A percentile compares a stretch with the other conserved stretches of the same genome.
Conservation (phyloP, 805 yeast species). For the Myxozyma lipomycoides region DNA sequence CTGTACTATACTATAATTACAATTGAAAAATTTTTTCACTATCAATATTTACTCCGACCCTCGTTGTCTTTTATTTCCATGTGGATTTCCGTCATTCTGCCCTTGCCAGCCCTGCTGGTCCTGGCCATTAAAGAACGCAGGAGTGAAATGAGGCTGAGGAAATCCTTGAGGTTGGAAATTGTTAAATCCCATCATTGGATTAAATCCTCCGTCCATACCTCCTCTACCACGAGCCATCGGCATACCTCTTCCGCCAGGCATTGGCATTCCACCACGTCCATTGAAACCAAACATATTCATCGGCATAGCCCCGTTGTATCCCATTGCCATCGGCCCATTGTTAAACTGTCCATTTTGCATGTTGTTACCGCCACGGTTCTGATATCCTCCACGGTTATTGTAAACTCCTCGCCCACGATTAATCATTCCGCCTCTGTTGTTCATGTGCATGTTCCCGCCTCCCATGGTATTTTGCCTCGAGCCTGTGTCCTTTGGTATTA, state of each 20-base stretch:
- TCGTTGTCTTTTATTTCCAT: slow-evolving; percentile 26
- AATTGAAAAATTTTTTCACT: not conserved
- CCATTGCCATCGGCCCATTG: slow-evolving; percentile 6
- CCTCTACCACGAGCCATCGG: slow-evolving; percentile 16
- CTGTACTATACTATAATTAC: not conserved
- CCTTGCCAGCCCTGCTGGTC: slow-evolving; percentile 22
- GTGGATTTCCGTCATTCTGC: slow-evolving; percentile 27
- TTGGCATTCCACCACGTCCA: slow-evolving; percentile 25
- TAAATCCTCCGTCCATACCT: slow-evolving; percentile 23
- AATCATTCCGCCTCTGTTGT: slow-evolving; percentile 4
- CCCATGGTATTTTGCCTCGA: slow-evolving; percentile 7
- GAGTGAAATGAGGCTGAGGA: slow-evolving; percentile 27
- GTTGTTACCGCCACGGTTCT: slow-evolving; percentile 2
- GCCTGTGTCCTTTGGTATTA: slow-evolving; percentile 26
- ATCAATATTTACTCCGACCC: slow-evolving; percentile 8
- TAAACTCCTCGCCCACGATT: slow-evolving; percentile 13
- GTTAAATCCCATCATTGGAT: slow-evolving; percentile 13
- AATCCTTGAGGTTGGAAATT: slow-evolving; percentile 21
- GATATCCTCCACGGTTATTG: slow-evolving; percentile 15
- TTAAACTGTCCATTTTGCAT: not conserved
- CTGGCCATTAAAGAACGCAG: slow-evolving; percentile 26
- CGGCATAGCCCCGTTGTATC: slow-evolving; percentile 23
- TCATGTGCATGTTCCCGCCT: not conserved
- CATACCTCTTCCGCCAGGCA: slow-evolving; percentile 16
- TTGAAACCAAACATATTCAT: slow-evolving; percentile 24